phyloP scores from a whole-genome alignment of 2,329 filamentous ascomycete genomes.

The Colletotrichum theobromicola region DNA sequence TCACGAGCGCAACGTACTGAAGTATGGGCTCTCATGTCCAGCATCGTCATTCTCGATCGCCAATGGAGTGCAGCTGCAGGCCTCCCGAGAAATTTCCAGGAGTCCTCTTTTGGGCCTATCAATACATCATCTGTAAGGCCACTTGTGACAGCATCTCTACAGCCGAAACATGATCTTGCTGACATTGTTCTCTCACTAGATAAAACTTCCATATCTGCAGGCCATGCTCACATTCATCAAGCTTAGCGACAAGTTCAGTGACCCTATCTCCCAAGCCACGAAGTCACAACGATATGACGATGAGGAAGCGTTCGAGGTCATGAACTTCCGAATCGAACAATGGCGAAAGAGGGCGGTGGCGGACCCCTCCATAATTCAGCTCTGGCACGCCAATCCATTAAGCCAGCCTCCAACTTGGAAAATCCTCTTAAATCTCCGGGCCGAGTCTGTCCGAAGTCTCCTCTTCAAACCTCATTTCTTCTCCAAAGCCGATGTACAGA shows the following conservation, averaged over 20 bases:
- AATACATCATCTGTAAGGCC: background rate
- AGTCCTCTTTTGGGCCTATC: slow-evolving; percentile 7
- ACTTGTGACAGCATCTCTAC: rapidly evolving
- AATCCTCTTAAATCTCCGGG: background rate
- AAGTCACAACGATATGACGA: slow-evolving; percentile 24
- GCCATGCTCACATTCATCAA: slow-evolving; percentile 24
- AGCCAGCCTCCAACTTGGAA: background rate
- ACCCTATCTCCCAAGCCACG: slow-evolving; percentile 16
- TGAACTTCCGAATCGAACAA: slow-evolving; percentile 30
- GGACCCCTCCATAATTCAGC: background rate
- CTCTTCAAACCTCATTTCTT: background rate
- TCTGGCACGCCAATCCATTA: background rate
- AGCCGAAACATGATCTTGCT: background rate
- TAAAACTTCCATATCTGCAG: slow-evolving; percentile 20
- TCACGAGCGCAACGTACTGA: slow-evolving; percentile 1
- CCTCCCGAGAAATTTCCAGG: slow-evolving; percentile 20
- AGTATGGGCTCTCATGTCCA: slow-evolving; percentile 9
- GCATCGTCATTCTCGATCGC: slow-evolving; percentile 20
- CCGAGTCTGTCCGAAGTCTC: background rate
- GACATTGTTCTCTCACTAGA: background rate
- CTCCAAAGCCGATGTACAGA: background rate
- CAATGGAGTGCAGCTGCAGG: slow-evolving; percentile 23
- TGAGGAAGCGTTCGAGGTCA: slow-evolving; percentile 30
- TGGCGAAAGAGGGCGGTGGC: slow-evolving; percentile 29
- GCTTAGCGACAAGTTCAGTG: slow-evolving; percentile 26